phyloP scores from a whole-genome alignment of 768 basidiomycete species.

The Amanita subjunquillea region DNA sequence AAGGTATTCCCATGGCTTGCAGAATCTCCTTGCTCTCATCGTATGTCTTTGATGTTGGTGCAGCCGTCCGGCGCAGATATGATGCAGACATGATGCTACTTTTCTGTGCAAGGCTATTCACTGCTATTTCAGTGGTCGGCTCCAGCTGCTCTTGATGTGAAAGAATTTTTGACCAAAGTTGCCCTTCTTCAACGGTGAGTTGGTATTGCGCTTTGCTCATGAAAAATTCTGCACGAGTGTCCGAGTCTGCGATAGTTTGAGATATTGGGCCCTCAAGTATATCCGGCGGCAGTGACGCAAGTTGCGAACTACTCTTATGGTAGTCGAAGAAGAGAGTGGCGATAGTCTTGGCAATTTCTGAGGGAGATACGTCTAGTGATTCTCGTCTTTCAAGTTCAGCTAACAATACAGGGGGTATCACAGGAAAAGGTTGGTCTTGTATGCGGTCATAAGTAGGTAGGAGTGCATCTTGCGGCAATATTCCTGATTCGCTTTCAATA shows the following conservation, averaged over 20 bases:
- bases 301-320: constrained; percentile 32
- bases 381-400: constrained; percentile 12
- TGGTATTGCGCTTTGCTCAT: constrained; percentile 57
- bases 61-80: constrained; percentile 49
- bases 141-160: constrained; percentile 3
- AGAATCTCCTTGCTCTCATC: constrained; percentile 61
- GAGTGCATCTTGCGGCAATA: neutral
- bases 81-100: constrained; percentile 54
- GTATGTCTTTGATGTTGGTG: constrained; percentile 60
- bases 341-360: constrained; percentile 12
- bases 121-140: neutral
- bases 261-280: constrained; percentile 1
- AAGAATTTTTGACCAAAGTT: constrained; percentile 42
- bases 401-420: neutral
- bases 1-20: constrained; percentile 73
- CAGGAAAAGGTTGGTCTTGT: constrained; percentile 7
- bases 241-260: constrained; percentile 17
- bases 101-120: constrained; percentile 25
- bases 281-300: constrained; percentile 26
- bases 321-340: constrained; percentile 41
- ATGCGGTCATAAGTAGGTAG: constrained; percentile 1
- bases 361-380: neutral
- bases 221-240: constrained; percentile 29
- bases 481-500: neutral
- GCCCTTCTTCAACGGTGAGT: constrained; percentile 49